These are phyloP conservation scores for Yamadazyma philogaea DNA, from an alignment of 805 yeast genomes.

Conservation along the genomic window DNA sequence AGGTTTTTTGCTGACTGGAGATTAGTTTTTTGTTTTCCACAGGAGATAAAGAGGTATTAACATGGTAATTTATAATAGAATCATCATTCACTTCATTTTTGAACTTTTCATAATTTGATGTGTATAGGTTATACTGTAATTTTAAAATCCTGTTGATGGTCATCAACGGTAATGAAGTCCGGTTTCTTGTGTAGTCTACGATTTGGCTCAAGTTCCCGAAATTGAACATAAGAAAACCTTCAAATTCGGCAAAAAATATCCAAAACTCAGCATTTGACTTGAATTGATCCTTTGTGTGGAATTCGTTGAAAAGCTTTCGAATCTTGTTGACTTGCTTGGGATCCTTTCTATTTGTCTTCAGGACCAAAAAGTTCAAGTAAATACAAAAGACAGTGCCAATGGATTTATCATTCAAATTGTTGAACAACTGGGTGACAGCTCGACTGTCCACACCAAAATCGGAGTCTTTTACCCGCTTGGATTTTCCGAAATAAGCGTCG, in stretches of 20 bases:
- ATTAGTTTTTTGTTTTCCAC: conserved; percentile 24
- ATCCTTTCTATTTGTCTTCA: conserved; percentile 24
- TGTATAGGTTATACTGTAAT: conserved; percentile 18
- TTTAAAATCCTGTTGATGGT: conserved; percentile 38
- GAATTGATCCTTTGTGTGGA: conserved; percentile 28
- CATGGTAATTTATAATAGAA: conserved; percentile 16
- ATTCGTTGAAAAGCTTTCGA: conserved; percentile 26
- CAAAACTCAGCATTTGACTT: conserved; percentile 50
- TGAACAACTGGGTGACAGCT: conserved; percentile 4
- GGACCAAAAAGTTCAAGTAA: conserved; percentile 25
- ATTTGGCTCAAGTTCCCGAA: conserved; percentile 43
- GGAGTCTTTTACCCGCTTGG: conserved; percentile 10
- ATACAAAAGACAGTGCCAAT: conserved; percentile 36
- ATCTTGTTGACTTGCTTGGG: conserved; percentile 12
- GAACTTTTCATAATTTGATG: conserved; percentile 15
- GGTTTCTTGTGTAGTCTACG: conserved; percentile 41
- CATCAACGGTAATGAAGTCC: conserved; percentile 47
- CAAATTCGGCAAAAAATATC: conserved; percentile 55
- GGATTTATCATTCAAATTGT: conserved; percentile 39
- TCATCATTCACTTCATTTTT: conserved; percentile 12
- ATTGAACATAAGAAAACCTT: conserved; percentile 41
- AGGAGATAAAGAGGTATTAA: conserved; percentile 26
- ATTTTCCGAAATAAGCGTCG: conserved; percentile 6
- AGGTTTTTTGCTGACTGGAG: conserved; percentile 12
- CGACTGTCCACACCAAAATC: neutral